A percentile compares a stretch with the other conserved stretches of the same genome.
These are phyloP conservation scores for Microcos paniculata DNA, from an alignment of 345 rosid species.

Conservation along the genomic window DNA sequence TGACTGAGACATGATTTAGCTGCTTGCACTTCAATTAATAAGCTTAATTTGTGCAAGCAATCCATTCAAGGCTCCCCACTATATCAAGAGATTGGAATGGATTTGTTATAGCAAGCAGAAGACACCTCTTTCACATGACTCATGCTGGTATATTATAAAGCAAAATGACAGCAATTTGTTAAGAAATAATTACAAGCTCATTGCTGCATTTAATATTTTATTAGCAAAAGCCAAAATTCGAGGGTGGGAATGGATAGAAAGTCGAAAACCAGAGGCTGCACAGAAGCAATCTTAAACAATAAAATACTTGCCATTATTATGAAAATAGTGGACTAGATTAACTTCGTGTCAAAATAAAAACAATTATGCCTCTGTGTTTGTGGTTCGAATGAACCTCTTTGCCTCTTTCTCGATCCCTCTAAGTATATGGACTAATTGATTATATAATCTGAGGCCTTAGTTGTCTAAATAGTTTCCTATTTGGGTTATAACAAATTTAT, in stretches of 20 bases:
- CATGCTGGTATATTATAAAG: conserved; percentile 23
- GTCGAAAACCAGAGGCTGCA: conserved; percentile 20
- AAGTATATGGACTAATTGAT: neutral
- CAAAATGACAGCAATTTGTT: conserved; percentile 17
- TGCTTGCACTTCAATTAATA: neutral
- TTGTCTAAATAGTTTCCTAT: conserved; percentile 24
- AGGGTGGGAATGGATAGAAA: conserved; percentile 26
- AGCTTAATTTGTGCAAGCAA: conserved; percentile 3
- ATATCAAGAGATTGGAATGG: conserved; percentile 3
- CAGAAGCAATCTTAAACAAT: neutral
- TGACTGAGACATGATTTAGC: neutral
- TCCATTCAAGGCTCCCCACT: conserved; percentile 5
- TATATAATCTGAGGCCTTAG: neutral
- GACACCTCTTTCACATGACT: conserved; percentile 20
- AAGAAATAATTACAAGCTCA: conserved; percentile 28
- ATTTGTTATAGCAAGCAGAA: conserved; percentile 5
- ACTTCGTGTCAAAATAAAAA: neutral
- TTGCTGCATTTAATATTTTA: conserved; percentile 12
- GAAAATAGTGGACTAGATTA: conserved; percentile 12
- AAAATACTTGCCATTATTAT: conserved; percentile 10
- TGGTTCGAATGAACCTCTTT: neutral
- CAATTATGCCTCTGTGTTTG: neutral
- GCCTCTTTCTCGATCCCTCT: neutral
- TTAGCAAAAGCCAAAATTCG: conserved; percentile 40
- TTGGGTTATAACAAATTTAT: conserved; percentile 14